These are phyloP conservation scores for Stagonosporopsis cucurbitacearum DNA, from an alignment of 2,329 filamentous ascomycete species.

Conservation along the genomic window DNA sequence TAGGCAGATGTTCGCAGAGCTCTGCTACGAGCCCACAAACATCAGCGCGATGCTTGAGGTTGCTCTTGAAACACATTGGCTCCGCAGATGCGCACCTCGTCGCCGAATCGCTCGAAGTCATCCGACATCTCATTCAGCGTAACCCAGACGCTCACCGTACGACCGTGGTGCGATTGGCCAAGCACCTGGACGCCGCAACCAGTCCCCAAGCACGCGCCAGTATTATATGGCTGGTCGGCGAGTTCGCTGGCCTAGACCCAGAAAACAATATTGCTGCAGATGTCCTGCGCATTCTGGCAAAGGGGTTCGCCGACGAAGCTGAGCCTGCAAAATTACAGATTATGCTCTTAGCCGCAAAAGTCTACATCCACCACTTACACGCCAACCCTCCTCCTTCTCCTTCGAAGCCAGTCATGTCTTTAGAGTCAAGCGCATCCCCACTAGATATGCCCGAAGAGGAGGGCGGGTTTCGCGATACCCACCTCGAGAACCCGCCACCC, in stretches of 20 bases:
- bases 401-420: constrained; percentile 41
- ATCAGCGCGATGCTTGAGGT: constrained; percentile 77
- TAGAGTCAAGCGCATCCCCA: constrained; percentile 29
- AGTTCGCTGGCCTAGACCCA: constrained; percentile 81
- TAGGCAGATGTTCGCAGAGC: constrained; percentile 87
- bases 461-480: constrained; percentile 42
- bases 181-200: constrained; percentile 86
- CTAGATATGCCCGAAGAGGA: constrained; percentile 46
- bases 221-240: constrained; percentile 96
- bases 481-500: constrained; percentile 26
- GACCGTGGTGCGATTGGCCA: constrained; percentile 87
- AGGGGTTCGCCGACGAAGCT: constrained; percentile 82
- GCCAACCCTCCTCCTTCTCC: constrained; percentile 56
- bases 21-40: constrained; percentile 45
- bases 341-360: constrained; percentile 90
- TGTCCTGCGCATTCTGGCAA: constrained; percentile 84
- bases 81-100: constrained; percentile 87
- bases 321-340: constrained; percentile 91
- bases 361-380: constrained; percentile 89
- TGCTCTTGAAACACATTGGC: constrained; percentile 86
- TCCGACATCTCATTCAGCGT: constrained; percentile 93
- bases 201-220: constrained; percentile 89
- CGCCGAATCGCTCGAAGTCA: constrained; percentile 91
- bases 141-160: constrained; percentile 79
- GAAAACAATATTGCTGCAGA: constrained; percentile 93